These are phyloP conservation scores for Pinguiococcus pyrenoidosus DNA, from an alignment of 108 stramenopile genomes.

Conservation along the genomic window DNA sequence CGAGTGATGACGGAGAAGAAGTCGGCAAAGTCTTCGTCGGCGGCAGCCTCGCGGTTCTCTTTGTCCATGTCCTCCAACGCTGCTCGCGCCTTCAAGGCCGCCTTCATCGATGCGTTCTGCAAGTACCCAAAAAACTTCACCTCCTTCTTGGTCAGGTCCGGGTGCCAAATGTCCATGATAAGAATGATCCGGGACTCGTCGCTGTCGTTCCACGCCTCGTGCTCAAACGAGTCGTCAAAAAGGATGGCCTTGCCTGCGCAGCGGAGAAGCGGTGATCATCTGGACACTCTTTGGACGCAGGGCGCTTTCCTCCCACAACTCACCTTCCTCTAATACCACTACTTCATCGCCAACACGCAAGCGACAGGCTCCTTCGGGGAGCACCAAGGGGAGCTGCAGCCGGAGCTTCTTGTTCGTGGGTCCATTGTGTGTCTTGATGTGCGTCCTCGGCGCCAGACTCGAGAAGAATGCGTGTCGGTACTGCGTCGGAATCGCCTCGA, in stretches of 20 bases:
- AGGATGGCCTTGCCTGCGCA: conserved; percentile 10
- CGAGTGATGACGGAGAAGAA: too few relatives aligned
- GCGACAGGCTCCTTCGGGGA: conserved; percentile 12
- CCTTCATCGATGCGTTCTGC: conserved; percentile 7
- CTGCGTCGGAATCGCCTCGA: conserved; percentile 7
- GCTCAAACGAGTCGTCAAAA: conserved; percentile 48
- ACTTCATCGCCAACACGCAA: conserved; percentile 30
- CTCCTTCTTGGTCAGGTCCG: conserved; percentile 28
- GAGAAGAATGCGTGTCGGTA: conserved; percentile 43
- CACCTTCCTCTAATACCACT: conserved; percentile 10
- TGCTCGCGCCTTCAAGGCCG: too few relatives aligned
- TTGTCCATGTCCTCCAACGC: too few relatives aligned
- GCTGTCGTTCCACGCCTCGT: conserved; percentile 40
- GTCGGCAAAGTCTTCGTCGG: too few relatives aligned
- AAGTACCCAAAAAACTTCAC: conserved; percentile 18
- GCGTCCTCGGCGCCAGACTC: conserved; percentile 24
- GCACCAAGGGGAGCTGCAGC: conserved; percentile 26
- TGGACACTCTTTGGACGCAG: too few relatives aligned
- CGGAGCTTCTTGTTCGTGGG: conserved; percentile 48
- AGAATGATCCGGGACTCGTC: conserved; percentile 13
- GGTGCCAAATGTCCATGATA: conserved; percentile 50
- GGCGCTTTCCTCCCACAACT: too few relatives aligned
- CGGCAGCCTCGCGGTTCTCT: too few relatives aligned
- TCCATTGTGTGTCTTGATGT: conserved; percentile 35
- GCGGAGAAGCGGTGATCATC: too few relatives aligned